These are phyloP conservation scores for Verticillium nubilum DNA, from an alignment of 2,329 filamentous ascomycete species.

Conservation along the genomic window DNA sequence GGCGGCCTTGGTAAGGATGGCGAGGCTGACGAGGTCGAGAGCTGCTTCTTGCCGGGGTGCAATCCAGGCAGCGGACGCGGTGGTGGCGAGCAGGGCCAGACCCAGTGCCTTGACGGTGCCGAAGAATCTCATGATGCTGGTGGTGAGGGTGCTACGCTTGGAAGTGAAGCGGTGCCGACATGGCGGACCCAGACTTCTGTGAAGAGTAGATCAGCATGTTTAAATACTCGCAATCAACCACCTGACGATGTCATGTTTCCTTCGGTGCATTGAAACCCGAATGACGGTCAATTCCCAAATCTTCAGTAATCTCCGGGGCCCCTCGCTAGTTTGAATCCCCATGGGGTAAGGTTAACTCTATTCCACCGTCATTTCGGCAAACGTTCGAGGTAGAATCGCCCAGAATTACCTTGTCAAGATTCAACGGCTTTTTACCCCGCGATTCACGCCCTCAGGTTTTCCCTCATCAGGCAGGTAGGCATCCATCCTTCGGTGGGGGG, in stretches of 20 bases:
- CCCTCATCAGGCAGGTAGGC: too few relatives aligned
- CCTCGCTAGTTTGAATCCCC: slow-evolving; percentile 1
- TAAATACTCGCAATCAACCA: neutral
- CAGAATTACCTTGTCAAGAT: too few relatives aligned
- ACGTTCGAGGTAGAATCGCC: too few relatives aligned
- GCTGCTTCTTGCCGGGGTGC: neutral
- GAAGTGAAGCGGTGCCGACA: neutral
- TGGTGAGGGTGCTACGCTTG: neutral
- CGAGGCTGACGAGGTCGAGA: neutral
- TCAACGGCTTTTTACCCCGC: too few relatives aligned
- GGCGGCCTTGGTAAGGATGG: slow-evolving; percentile 10
- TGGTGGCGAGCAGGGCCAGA: slow-evolving; percentile 3
- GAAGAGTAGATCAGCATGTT: neutral
- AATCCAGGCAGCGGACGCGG: neutral
- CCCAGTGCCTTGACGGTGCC: slow-evolving; percentile 2
- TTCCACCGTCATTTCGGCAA: too few relatives aligned
- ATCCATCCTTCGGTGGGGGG: too few relatives aligned
- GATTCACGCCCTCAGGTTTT: too few relatives aligned
- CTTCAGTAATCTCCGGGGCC: slow-evolving; percentile 1
- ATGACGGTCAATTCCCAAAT: neutral
- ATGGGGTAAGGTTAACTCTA: neutral
- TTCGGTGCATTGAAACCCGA: slow-evolving; percentile 2
- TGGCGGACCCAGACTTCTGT: neutral
- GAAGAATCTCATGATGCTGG: slow-evolving; percentile 1
- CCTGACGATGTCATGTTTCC: neutral